These are phyloP conservation scores for Rosellinia necatrix DNA, from an alignment of 2,329 filamentous ascomycete species.

Conservation along the genomic window DNA sequence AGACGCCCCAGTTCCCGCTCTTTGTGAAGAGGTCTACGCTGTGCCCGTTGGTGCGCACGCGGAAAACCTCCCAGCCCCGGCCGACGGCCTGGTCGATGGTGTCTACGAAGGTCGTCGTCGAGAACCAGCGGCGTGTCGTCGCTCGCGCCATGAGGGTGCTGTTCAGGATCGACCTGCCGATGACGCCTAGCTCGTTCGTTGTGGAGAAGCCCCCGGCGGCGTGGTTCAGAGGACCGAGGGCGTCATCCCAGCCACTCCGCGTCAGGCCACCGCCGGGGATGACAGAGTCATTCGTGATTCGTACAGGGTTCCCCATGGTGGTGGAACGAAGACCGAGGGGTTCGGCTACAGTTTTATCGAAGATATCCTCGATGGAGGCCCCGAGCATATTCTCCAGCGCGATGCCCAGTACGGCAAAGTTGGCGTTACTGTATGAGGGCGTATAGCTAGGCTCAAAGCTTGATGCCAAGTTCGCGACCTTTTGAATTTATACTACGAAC, in stretches of 20 bases:
- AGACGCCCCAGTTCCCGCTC: conserved; percentile 21
- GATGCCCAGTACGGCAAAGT: conserved; percentile 17
- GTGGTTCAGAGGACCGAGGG: conserved; percentile 12
- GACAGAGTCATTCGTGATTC: conserved; percentile 12
- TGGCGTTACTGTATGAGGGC: conserved; percentile 21
- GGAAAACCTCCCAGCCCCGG: conserved; percentile 18
- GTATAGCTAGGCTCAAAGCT: conserved; percentile 14
- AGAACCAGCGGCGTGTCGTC: conserved; percentile 17
- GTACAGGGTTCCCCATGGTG: conserved; percentile 8
- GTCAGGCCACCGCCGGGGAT: conserved; percentile 11
- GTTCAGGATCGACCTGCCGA: conserved; percentile 16
- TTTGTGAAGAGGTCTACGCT: conserved; percentile 16
- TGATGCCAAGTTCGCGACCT: conserved; percentile 11
- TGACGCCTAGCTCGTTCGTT: conserved; percentile 13
- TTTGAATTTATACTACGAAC: conserved; percentile 10
- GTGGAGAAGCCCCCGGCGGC: conserved; percentile 19
- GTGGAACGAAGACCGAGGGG: conserved; percentile 10
- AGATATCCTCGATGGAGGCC: conserved; percentile 8
- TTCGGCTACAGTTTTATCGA: conserved; percentile 2
- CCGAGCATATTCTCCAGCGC: conserved; percentile 15
- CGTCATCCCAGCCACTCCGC: conserved; percentile 7
- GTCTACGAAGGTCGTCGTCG: conserved; percentile 15
- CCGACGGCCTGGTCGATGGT: conserved; percentile 14
- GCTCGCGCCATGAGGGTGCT: conserved; percentile 11
- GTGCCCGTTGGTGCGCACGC: conserved; percentile 12